Conservation (phyloP, 148 eudicot genomes). For the Chenopodium berlandieri region DNA sequence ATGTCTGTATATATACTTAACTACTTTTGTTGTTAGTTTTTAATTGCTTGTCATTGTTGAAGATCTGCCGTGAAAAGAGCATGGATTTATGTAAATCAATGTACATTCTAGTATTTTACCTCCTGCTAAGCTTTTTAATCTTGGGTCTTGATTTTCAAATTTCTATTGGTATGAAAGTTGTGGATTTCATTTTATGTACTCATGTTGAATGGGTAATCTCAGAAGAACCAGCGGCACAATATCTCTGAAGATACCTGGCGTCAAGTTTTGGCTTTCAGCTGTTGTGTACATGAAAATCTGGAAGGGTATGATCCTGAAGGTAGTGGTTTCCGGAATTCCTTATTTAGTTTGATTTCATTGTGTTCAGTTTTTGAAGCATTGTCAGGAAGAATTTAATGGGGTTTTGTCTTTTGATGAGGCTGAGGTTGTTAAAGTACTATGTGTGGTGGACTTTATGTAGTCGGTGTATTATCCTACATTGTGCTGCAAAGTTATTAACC, state of each 20-base stretch:
- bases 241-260: constrained; percentile 94
- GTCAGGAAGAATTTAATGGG: neutral
- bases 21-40: too few species aligned
- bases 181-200: neutral
- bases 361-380: neutral
- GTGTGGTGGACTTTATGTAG: neutral
- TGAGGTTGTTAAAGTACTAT: neutral
- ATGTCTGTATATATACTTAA: too few species aligned
- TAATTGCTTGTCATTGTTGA: too few species aligned
- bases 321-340: constrained; percentile 29
- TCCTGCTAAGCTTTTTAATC: neutral
- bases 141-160: neutral
- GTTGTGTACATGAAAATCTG: constrained; percentile 91
- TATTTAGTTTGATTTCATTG: neutral
- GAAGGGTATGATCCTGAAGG: constrained; percentile 98
- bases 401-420: neutral
- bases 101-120: neutral
- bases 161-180: neutral
- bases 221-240: constrained; percentile 85
- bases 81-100: neutral
- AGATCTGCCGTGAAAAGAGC: too few species aligned
- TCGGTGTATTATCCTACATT: neutral
- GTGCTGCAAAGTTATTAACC: neutral
- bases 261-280: constrained; percentile 91
- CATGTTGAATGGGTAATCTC: constrained; percentile 13